Conservation (phyloP, 2,329 filamentous ascomycete species). For the Ophioceras dolichostomum region DNA sequence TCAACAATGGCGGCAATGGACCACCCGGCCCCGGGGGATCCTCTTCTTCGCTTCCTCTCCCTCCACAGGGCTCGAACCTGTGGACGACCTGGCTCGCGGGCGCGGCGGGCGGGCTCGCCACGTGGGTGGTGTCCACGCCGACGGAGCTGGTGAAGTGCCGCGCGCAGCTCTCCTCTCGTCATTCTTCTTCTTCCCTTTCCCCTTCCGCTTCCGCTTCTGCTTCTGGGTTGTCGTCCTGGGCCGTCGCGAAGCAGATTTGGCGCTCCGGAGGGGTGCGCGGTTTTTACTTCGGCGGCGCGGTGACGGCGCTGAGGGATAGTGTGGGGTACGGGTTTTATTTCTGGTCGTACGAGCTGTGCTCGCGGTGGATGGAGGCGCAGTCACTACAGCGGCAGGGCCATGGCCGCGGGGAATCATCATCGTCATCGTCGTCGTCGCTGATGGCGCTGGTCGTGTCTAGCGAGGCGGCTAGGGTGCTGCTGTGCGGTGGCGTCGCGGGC, state of each 20-base stretch:
- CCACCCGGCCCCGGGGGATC: conserved; percentile 14
- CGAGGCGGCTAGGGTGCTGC: conserved; percentile 50
- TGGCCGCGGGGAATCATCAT: neutral
- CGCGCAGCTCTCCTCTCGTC: conserved; percentile 69
- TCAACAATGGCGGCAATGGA: neutral
- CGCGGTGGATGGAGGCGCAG: conserved; percentile 43
- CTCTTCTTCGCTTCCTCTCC: neutral
- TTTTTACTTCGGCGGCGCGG: conserved; percentile 66
- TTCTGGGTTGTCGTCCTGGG: conserved; percentile 39
- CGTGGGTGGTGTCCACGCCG: conserved; percentile 75
- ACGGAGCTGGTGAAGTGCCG: conserved; percentile 88
- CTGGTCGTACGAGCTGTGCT: conserved; percentile 76
- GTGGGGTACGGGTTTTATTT: conserved; percentile 98
- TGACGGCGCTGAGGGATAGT: conserved; percentile 74
- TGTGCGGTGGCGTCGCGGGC: conserved; percentile 81
- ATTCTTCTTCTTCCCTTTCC: conserved; percentile 5
- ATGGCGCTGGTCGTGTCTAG: conserved; percentile 10
- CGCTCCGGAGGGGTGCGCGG: conserved; percentile 49
- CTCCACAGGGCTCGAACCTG: conserved; percentile 33
- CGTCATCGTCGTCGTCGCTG: neutral
- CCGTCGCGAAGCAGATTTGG: conserved; percentile 50
- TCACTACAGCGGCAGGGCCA: neutral
- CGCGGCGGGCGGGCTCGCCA: conserved; percentile 69
- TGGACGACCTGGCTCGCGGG: conserved; percentile 68
- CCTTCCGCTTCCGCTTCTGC: conserved; percentile 2